Evolutionary conservation across 1,284 basidiomycete species (phyloP), one percentile per base, ranked within the genome.

Genomic region (Tilletia horrida): DNA sequence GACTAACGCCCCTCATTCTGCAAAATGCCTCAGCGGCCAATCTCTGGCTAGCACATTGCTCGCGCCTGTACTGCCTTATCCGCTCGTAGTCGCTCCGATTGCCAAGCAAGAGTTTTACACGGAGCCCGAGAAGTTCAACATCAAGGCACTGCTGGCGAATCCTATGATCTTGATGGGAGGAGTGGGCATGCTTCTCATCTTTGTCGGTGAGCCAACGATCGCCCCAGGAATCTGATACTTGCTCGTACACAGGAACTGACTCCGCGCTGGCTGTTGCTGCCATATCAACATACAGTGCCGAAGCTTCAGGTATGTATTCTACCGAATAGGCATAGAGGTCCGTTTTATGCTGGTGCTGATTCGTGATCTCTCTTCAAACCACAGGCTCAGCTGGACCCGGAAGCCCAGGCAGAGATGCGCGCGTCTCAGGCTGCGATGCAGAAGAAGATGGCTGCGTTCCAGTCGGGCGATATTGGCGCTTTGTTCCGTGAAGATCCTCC

Each of bases 351-450:
- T 11, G 31, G 42, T 43, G 50, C 50, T 65, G 31, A 43, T 40
- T 11, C 45, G 48, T 6, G n/a, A 11, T 44, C 18, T 29, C 29
- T 23, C 40, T 43, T 48, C 68, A 50, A n/a, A 68, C 65, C 29
- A 68, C 44, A 75, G 71, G 64, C 65, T 70, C 57, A 73, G 11
- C 62, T 75, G 23, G 73, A 75, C 27, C 72, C 73, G 1, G 73
- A 75, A 45, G 64, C 73, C 2, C 72, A 71, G n/a, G 67, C 69
- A 59, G 73, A 75, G 50, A 59, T 75, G 47, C 68, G 68, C 23
- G 70, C 71, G 6, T 69, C 69, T 23, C 73, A 73, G 31, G 66
- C 64, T 3, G 59, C 67, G n/a, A 73, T 75, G 67, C 70, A 75
- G 62, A 71, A 73, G 59, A 71, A 72, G 47, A 29, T 75, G 40